Base-by-base conservation (phyloP, 148 eudicot genomes). In the Dysphania ambrosioides region DNA sequence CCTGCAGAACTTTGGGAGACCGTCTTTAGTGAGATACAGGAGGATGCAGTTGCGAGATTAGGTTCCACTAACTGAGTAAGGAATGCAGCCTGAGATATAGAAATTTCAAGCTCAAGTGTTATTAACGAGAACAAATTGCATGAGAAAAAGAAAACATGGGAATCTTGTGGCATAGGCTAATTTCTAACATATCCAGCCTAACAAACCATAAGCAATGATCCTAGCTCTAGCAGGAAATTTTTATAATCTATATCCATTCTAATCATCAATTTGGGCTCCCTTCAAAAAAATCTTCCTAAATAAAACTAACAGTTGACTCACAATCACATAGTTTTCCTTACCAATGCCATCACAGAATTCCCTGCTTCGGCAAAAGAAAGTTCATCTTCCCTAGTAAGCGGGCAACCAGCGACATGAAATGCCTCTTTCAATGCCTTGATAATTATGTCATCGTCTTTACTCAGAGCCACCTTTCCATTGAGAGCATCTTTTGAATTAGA, bases 291-390 rank as follows among this genome's bases (percentile, higher is more conserved):
- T 42, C 18, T 15, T 35, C 27, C 66, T 12, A 30, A 24, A 63
- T 6, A 49, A 66, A 32, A 44, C 58, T 65, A 66, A 64, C 21
- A 36, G 47, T 32, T 63, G 30, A 10, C 63, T 30, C 24, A 15
- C 24, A 19, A 26, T 35, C 49, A 47, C 36, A 36, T 70, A 56
- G 32, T 35, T 30, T 49, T 49, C 82, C 95, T 74, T 84, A 95
- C 98, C 93, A 95, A 64, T 70, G 97, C 83, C 98, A 95, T 92
- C 68, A 88, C 97, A 76, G 98, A 94, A 78, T 95, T 95, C 72
- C 93, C 96, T 35, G 92, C 97, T 79, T 95, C 92, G 78, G 96
- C 87, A 83, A 95, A 95, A 35, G 92, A 90, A 63, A 90, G 76
- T 67, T 77, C 83, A 55, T 83, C 88, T 51, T 83, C 83, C 42